Base-by-base conservation (phyloP, 176 grass and related monocot genomes). In the Phyllostachys edulis region DNA sequence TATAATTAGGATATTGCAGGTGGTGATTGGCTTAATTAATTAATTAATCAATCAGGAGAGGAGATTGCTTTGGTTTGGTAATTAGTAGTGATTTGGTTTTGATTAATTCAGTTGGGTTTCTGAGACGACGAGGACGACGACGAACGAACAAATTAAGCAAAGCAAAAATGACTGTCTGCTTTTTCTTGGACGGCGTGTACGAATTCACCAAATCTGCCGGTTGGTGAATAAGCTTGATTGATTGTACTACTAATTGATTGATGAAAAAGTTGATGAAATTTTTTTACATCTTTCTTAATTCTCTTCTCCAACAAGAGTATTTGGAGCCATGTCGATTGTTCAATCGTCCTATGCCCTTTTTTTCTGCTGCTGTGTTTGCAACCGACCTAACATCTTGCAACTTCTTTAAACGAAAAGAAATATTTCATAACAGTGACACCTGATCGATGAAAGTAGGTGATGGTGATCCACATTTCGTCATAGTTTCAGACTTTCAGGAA, bases 111-210 rank as follows among this genome's bases (percentile, higher is more conserved):
- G 63, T 63, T 82, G 46, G 69, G 45, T 87, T 87, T 66, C 50
- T 78, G 67, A 73, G 50, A 78, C 27, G 84, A 85, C 3, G 50
- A 78, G 21, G 80, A 85, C 3, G 50, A 78, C 27, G 80, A 85
- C 3, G 55, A 49, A 76, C 5, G 37, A 86, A 87, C 78, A 81
- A 66, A 67, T 52, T 79, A n/a, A 64, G 60, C 29, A 37, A 57
- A 64, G 51, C 83, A 71, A 66, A 61, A 71, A 85, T 87, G 77
- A 60, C 83, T 80, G 85, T 92, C 82, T 60, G 77, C 74, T 89
- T 92, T 92, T 92, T 89, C 86, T 50, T 86, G 83, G 86, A 85
- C 86, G 86, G 73, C 78, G 67, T 82, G 90, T 85, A 89, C 73
- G 84, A 66, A 81, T 82, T 59, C 88, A 92, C 73, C 83, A 32